A percentile compares a stretch with the other conserved stretches of the same genome.
These are phyloP conservation scores for Oryza meridionalis DNA, from an alignment of 176 grass and related monocot genomes.

Conservation along the genomic window DNA sequence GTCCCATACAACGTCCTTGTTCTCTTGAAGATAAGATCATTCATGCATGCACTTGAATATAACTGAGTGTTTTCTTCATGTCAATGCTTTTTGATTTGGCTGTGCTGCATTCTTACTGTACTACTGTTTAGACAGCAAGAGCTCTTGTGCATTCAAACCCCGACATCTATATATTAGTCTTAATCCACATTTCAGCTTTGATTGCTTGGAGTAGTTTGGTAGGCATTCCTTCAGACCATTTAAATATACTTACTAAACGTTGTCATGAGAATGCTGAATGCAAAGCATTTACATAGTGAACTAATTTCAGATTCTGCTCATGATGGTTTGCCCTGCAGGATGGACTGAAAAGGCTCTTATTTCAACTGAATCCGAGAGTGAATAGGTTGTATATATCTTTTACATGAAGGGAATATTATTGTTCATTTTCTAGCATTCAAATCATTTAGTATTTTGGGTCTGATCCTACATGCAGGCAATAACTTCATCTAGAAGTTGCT, in stretches of 20 bases:
- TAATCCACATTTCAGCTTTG: neutral
- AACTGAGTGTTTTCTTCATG: neutral
- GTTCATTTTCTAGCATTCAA: neutral
- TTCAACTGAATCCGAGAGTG: conserved; percentile 57
- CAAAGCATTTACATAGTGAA: neutral
- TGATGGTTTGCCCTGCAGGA: conserved; percentile 37
- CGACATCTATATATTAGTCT: neutral
- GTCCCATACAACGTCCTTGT: neutral
- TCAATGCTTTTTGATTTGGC: neutral
- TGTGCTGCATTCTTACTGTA: neutral
- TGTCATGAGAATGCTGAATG: neutral
- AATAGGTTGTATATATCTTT: conserved; percentile 30
- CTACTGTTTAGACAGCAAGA: conserved; percentile 22
- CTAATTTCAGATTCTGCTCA: neutral
- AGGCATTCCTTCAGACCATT: neutral
- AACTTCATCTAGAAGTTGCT: conserved; percentile 25
- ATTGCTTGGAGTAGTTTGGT: neutral
- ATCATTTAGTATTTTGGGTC: conserved; percentile 13
- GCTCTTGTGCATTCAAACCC: neutral
- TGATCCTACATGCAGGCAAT: conserved; percentile 2
- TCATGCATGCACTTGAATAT: neutral
- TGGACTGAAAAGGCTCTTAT: conserved; percentile 72
- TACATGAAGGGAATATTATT: neutral
- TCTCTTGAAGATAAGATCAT: conserved; percentile 5
- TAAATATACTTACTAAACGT: neutral